These are phyloP conservation scores for Gonium pectorale DNA, from an alignment of 139 green algal genomes.

Conservation along the genomic window DNA sequence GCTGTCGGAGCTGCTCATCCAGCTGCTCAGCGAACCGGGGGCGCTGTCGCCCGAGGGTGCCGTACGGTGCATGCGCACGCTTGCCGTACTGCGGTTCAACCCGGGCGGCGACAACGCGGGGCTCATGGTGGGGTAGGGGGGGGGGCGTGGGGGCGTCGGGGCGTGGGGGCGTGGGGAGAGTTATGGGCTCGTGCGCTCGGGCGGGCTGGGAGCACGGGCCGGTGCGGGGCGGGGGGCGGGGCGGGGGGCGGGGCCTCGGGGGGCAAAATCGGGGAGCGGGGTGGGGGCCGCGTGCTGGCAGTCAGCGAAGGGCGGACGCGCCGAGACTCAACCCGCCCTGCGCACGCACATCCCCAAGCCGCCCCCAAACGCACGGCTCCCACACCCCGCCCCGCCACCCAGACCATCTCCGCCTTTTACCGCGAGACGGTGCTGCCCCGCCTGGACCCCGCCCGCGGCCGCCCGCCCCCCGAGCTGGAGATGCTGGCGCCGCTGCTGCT, in stretches of 20 bases:
- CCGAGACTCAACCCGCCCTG: no score
- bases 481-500: not conserved
- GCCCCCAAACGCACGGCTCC: not conserved
- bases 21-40: constrained; percentile 5
- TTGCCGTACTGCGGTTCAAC: constrained; percentile 33
- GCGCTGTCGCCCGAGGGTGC: constrained; percentile 15
- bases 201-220: no score
- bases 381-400: not conserved
- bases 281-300: no score
- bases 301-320: no score
- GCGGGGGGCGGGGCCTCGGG: no score
- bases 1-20: constrained; percentile 28
- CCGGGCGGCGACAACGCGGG: constrained; percentile 15
- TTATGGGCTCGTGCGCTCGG: no score
- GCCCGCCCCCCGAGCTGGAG: not conserved
- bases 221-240: no score
- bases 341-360: not conserved
- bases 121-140: constrained; percentile 9
- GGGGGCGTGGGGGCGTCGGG: no score
- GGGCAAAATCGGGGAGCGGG: no score
- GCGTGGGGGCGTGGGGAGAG: no score
- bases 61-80: constrained; percentile 15
- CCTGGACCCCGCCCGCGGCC: not conserved
- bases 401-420: constrained; percentile 34
- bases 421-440: constrained; percentile 21